Evolutionary conservation across 2,329 filamentous ascomycete genomes (phyloP).

Genomic region (Botryotinia globosa): DNA sequence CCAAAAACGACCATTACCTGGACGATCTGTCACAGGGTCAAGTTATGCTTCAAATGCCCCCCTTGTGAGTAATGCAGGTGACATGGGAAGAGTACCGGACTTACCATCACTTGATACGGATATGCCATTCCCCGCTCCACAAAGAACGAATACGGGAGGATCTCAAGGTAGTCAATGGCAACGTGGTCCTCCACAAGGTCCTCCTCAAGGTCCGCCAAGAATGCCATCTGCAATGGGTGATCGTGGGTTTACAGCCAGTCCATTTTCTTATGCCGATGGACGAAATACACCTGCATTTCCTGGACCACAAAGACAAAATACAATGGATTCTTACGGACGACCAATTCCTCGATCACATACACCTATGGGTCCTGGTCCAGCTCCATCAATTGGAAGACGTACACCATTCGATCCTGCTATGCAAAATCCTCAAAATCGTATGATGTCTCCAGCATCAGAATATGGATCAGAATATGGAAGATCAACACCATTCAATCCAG

Average conservation of each 20-base stretch:
- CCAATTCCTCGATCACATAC: constrained; percentile 36
- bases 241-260: constrained; percentile 35
- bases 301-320: constrained; percentile 20
- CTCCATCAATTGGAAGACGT: constrained; percentile 32
- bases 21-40: constrained; percentile 51
- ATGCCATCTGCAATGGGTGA: constrained; percentile 36
- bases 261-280: constrained; percentile 32
- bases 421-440: constrained; percentile 14
- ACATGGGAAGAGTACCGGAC: constrained; percentile 50
- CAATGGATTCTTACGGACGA: constrained; percentile 30
- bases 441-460: constrained; percentile 3
- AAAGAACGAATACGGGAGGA: constrained; percentile 34
- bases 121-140: constrained; percentile 28
- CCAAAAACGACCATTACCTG: constrained; percentile 49
- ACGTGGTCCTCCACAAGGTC: constrained; percentile 24
- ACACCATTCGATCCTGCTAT: constrained; percentile 31
- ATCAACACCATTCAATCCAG: constrained; percentile 5
- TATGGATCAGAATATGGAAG: constrained; percentile 14
- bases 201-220: constrained; percentile 25
- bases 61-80: constrained; percentile 56
- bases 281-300: constrained; percentile 18
- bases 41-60: constrained; percentile 65
- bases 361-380: constrained; percentile 27
- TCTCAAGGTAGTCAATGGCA: constrained; percentile 32
- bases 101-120: constrained; percentile 33